These are phyloP conservation scores for Magnaporthiopsis poae DNA, from an alignment of 2,329 filamentous ascomycete species.

Conservation along the genomic window DNA sequence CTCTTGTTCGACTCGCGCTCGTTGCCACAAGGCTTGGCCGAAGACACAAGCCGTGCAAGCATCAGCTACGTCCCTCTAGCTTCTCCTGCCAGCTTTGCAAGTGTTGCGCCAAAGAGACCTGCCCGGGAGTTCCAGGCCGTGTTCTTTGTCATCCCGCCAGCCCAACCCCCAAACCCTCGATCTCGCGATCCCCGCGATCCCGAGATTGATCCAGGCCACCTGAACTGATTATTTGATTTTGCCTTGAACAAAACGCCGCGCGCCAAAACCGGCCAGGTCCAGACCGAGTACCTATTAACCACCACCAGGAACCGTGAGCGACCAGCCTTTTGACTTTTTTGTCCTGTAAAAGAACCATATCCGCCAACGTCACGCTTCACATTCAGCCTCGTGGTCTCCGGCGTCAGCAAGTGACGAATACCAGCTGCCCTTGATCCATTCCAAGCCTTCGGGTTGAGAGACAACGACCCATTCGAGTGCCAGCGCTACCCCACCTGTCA, in stretches of 20 bases:
- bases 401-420: constrained; percentile 32
- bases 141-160: neutral
- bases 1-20: neutral
- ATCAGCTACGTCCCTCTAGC: constrained; percentile 1
- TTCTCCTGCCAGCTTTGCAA: neutral
- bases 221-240: neutral
- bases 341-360: neutral
- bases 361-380: constrained; percentile 15
- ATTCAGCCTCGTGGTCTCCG: constrained; percentile 34
- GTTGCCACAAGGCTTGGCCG: neutral
- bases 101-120: neutral
- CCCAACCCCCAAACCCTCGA: neutral
- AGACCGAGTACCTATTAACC: neutral
- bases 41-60: neutral
- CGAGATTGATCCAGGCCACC: neutral
- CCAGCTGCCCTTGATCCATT: constrained; percentile 9
- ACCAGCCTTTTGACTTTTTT: neutral
- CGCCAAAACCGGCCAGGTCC: neutral
- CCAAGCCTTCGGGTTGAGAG: neutral
- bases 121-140: neutral
- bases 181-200: neutral
- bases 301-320: neutral
- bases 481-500: neutral
- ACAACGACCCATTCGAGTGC: neutral
- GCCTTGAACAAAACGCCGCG: neutral